Evolutionary conservation across 805 yeast species (phyloP).

Genomic region (Metschnikowia similis): DNA sequence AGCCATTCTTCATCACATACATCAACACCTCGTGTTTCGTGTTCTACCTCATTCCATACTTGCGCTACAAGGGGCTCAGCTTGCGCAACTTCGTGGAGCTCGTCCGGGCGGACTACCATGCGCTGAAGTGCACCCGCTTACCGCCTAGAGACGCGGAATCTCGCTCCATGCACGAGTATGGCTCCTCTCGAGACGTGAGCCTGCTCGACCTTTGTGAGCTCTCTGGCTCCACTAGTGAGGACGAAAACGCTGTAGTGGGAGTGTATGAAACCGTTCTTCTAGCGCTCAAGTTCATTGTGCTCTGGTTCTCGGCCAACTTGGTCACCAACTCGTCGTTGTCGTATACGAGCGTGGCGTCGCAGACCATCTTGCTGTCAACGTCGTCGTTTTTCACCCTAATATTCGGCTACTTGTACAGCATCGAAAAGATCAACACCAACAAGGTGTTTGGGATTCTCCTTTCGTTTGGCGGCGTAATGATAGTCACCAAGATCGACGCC

Average conservation of each 20-base stretch:
- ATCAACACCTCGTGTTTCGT: conserved; percentile 82
- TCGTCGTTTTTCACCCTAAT: conserved; percentile 88
- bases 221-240: not conserved
- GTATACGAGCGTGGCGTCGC: conserved; percentile 90
- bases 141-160: not conserved
- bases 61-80: conserved; percentile 26
- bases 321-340: conserved; percentile 79
- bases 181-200: conserved; percentile 10
- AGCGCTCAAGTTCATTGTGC: conserved; percentile 74
- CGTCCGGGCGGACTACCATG: conserved; percentile 22
- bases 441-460: conserved; percentile 69
- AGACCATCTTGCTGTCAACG: conserved; percentile 88
- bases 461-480: conserved; percentile 72
- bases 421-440: conserved; percentile 61
- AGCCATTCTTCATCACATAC: conserved; percentile 92
- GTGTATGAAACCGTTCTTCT: conserved; percentile 64
- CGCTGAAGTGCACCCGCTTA: not conserved
- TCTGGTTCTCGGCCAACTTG: conserved; percentile 90
- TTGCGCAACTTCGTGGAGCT: conserved; percentile 20
- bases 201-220: conserved; percentile 1
- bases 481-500: conserved; percentile 69
- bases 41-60: conserved; percentile 67
- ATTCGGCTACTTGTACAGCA: conserved; percentile 67
- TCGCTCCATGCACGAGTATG: conserved; percentile 10
- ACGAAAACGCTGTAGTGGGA: conserved; percentile 24